Percentiles rank a stretch among this genome's conserved stretches.
These are phyloP conservation scores for Heritiera fomes DNA, from an alignment of 345 rosid species.

Conservation along the genomic window DNA sequence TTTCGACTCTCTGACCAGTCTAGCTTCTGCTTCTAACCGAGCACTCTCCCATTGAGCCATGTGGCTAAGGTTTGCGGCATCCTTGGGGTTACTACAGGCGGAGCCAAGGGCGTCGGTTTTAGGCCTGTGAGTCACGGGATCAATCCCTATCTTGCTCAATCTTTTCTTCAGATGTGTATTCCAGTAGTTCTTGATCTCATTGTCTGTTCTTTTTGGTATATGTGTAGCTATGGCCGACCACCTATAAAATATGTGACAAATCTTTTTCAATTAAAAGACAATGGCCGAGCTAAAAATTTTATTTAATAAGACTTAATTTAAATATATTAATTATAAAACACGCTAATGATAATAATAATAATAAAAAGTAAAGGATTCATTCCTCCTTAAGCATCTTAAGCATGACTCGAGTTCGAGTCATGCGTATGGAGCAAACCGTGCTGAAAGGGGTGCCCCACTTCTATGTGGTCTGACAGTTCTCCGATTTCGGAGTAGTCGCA, in stretches of 20 bases:
- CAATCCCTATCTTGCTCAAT: slow-evolving; percentile 40
- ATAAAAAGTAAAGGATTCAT: too few relatives aligned
- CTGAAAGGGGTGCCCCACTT: too few relatives aligned
- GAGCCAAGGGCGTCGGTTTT: slow-evolving; percentile 27
- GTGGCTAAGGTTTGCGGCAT: slow-evolving; percentile 38
- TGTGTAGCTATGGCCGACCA: slow-evolving; percentile 53
- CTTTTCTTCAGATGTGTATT: slow-evolving; percentile 50
- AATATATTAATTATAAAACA: too few relatives aligned
- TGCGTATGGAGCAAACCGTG: too few relatives aligned
- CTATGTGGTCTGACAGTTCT: too few relatives aligned
- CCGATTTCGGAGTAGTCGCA: too few relatives aligned
- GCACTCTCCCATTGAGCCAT: slow-evolving; percentile 50
- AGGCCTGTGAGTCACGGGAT: slow-evolving; percentile 48
- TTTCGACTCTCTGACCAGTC: slow-evolving; percentile 33
- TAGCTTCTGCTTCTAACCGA: slow-evolving; percentile 44
- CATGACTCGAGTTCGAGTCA: too few relatives aligned
- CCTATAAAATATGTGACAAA: slow-evolving; percentile 16
- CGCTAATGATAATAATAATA: too few relatives aligned
- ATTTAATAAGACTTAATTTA: too few relatives aligned
- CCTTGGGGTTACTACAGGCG: slow-evolving; percentile 19
- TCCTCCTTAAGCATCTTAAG: too few relatives aligned
- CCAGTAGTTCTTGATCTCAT: slow-evolving; percentile 56
- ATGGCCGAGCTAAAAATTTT: too few relatives aligned
- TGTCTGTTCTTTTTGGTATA: slow-evolving; percentile 45
- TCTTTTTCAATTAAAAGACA: not conserved